Base-by-base conservation (phyloP, 495 filamentous ascomycete species). In the Neurospora hispaniola region DNA sequence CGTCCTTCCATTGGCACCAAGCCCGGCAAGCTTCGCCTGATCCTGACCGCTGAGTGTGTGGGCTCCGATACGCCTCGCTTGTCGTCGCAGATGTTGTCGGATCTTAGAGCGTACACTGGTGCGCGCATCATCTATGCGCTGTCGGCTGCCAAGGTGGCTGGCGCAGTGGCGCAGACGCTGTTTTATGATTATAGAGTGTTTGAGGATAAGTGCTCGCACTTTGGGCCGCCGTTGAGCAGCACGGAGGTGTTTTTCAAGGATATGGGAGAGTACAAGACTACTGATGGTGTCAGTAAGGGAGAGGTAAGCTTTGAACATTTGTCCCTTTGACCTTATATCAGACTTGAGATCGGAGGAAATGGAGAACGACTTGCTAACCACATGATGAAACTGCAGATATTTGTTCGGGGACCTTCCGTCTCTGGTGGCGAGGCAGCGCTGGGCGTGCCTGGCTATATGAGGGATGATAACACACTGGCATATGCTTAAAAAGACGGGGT, bases 41-140 rank as follows among this genome's bases (percentile, higher is more conserved):
- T 94, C 44, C 90, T 89, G 79, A 87, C 89, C 9, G 88, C 90
- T 11, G 89, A 93, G 74, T 84, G 85, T 43, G 84, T 83, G 42
- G 87, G 85, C 23, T 79, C 80, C 18, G 84, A 79, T 18, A 86
- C 82, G 4, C 86, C 88, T 0, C 82, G 84, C 0, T 81, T 95
- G 16, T 91, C 85, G 71, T 89, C 90, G 3, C 79, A 85, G 39
- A 88, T 90, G 38, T 82, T 99, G 35, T 91, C 90, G 2, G 93
- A 97, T 75, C 82, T 98, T 54, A 87, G 94, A 20, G 83, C 93
- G 18, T 93, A 92, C 81, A 94, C 91, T 9, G 89, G 91, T 12
- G 90, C 94, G 11, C 89, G 94, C 42, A 85, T 97, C 69, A 86
- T 96, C 27, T 97, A 97, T 81, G 94, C 93, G 1, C 85, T 98